Base-by-base conservation (phyloP, 1,139 yeast species). In the Zygosaccharomyces sapae region DNA sequence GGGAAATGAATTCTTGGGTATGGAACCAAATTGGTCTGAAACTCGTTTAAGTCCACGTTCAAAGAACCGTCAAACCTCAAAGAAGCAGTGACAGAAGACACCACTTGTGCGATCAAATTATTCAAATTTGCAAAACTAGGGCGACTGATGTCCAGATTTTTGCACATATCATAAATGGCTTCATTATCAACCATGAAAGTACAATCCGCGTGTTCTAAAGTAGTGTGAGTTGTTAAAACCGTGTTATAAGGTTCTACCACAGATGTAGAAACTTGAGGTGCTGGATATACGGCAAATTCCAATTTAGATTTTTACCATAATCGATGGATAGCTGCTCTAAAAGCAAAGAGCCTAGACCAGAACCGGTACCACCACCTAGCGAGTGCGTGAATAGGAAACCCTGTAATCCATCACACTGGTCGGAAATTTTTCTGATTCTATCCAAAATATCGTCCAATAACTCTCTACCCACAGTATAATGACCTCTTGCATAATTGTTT, bases 1-100 rank as follows among this genome's bases (percentile, higher is more conserved):
- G 98, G 98, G 89, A 92, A 92, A 74, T 92, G 98, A 65, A 92
- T 90, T 78, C 97, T 86, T 72, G 98, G 97, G 75, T 88, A 92
- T 63, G 98, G 98, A 50, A 92, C 98, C 76, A 92, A 78, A 73
- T 90, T 90, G 53, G 97, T 90, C 74, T 90, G 97, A 79, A 90
- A 90, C 72, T 90, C 97, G 71, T 90, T 90, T 69, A 90, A 80
- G 72, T 90, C 97, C 56, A 90, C 97, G 68, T 90, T 90, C 68
- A 90, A 80, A 33, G 97, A 88, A 60, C 98, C 98, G 67, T 89
- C 96, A 65, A 90, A 92, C 74, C 98, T 85, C 68, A 92, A 79
- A 34, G 96, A 88, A n/a, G 97, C 98, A 50, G 98, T 92, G 48
- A 92, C 97, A 3, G 97, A 89, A 2, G 97, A 89, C 41, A 90